A percentile compares a stretch with the other conserved stretches of the same genome.
Evolutionary conservation across 805 yeast genomes (phyloP).

Genomic region (Hanseniaspora singularis): DNA sequence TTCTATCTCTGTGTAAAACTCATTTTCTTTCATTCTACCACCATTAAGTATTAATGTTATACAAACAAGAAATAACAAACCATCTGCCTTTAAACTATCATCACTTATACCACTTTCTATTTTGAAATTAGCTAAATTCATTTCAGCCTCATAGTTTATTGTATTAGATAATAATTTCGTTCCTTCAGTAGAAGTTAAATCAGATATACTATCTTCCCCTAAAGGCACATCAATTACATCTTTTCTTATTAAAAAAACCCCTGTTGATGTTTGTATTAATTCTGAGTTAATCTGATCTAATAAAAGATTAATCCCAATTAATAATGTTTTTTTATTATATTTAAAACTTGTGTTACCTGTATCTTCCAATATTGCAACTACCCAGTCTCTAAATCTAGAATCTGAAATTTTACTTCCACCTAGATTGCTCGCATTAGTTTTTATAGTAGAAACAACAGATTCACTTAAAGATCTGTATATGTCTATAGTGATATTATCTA

Average conservation of each 20-base stretch:
- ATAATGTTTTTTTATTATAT: background rate
- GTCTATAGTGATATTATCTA: background rate
- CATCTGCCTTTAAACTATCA: slow-evolving; percentile 7
- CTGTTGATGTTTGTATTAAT: background rate
- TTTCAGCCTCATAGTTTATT: background rate
- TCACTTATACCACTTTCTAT: slow-evolving; percentile 9
- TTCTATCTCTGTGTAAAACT: background rate
- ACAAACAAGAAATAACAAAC: background rate
- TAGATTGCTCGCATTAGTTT: slow-evolving; percentile 2
- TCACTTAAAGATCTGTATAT: background rate
- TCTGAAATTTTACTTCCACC: slow-evolving; percentile 1
- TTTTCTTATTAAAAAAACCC: background rate
- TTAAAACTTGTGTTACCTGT: background rate
- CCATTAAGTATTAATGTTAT: background rate
- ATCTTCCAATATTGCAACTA: slow-evolving; percentile 1
- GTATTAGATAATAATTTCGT: background rate
- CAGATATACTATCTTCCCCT: background rate
- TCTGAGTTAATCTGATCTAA: background rate
- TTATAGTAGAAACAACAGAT: background rate
- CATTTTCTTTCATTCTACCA: slow-evolving; percentile 4
- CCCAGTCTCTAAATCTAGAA: slow-evolving; percentile 8
- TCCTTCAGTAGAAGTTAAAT: background rate
- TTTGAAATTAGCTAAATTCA: slow-evolving; percentile 5
- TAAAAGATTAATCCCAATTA: background rate
- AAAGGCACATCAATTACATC: background rate